Conservation (phyloP, 225 moss, liverwort and hornwort genomes). For the Sphagnum contortum region DNA sequence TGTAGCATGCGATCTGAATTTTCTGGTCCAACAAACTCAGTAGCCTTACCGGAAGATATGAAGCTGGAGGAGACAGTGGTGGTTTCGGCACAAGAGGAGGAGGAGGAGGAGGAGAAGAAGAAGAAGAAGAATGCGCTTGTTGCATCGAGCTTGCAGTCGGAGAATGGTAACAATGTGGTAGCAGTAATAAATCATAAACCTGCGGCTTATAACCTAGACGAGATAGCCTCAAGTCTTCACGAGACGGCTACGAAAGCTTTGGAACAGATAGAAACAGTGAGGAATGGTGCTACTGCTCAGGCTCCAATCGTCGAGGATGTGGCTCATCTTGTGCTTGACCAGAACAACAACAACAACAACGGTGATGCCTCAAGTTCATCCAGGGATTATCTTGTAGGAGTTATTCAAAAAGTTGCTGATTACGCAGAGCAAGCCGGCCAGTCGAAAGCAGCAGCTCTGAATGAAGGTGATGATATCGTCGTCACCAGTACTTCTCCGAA, state of each 20-base stretch:
- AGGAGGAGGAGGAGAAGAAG: too few species aligned
- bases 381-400: slow-evolving; percentile 33
- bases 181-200: too few species aligned
- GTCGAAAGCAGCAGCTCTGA: slow-evolving; percentile 1
- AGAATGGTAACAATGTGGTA: too few species aligned
- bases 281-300: slow-evolving; percentile 7
- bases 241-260: slow-evolving; percentile 29
- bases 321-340: slow-evolving; percentile 42
- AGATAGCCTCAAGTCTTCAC: slow-evolving; percentile 44
- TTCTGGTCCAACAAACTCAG: too few species aligned
- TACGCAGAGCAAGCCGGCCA: slow-evolving; percentile 26
- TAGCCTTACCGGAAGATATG: too few species aligned
- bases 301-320: slow-evolving; percentile 22
- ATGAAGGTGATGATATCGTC: slow-evolving; percentile 16
- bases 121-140: too few species aligned
- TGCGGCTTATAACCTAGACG: slow-evolving; percentile 31
- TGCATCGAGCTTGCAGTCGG: too few species aligned
- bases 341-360: slow-evolving; percentile 10
- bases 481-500: slow-evolving; percentile 19
- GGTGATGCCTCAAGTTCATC: slow-evolving; percentile 14
- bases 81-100: too few species aligned
- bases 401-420: slow-evolving; percentile 41
- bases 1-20: too few species aligned
- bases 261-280: slow-evolving; percentile 13
- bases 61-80: too few species aligned